Evolutionary conservation across 2,329 filamentous ascomycete genomes (phyloP).

Genomic region (Venturia pyrina): DNA sequence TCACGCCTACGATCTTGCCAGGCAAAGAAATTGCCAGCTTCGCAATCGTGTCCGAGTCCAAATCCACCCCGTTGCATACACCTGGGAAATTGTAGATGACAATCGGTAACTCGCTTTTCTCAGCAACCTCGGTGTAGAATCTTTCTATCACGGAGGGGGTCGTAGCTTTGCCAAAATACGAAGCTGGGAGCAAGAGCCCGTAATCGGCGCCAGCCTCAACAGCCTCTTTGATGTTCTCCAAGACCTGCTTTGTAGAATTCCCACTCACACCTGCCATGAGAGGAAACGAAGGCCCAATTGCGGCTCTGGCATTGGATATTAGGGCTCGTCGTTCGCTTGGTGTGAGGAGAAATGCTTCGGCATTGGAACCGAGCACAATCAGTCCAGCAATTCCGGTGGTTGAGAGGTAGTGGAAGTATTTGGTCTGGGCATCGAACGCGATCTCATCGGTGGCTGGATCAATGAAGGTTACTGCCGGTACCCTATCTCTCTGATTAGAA

Average conservation of each 20-base stretch:
- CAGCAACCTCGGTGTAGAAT: slow-evolving; percentile 42
- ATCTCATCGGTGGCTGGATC: slow-evolving; percentile 29
- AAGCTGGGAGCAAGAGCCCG: slow-evolving; percentile 33
- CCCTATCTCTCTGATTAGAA: not conserved
- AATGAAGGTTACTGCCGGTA: slow-evolving; percentile 37
- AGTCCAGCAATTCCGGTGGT: slow-evolving; percentile 33
- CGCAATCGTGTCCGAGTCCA: slow-evolving; percentile 56
- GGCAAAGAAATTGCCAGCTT: slow-evolving; percentile 34
- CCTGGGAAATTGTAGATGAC: slow-evolving; percentile 66
- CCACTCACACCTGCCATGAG: slow-evolving; percentile 36
- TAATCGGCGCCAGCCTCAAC: slow-evolving; percentile 32
- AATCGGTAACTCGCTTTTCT: slow-evolving; percentile 50
- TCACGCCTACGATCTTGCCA: slow-evolving; percentile 48
- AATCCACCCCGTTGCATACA: slow-evolving; percentile 56
- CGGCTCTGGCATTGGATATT: slow-evolving; percentile 30
- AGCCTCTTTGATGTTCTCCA: slow-evolving; percentile 34
- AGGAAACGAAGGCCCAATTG: slow-evolving; percentile 32
- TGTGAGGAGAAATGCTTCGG: slow-evolving; percentile 37
- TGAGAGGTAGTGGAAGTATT: slow-evolving; percentile 36
- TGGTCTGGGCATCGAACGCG: slow-evolving; percentile 31
- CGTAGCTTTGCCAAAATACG: slow-evolving; percentile 36
- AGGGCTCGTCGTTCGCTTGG: slow-evolving; percentile 31
- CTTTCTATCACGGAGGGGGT: slow-evolving; percentile 30
- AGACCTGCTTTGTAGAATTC: slow-evolving; percentile 33
- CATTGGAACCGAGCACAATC: slow-evolving; percentile 37